A percentile compares a stretch with the other conserved stretches of the same genome.
These are phyloP conservation scores for Skeletonema costatum DNA, from an alignment of 108 stramenopile genomes.

Conservation along the genomic window DNA sequence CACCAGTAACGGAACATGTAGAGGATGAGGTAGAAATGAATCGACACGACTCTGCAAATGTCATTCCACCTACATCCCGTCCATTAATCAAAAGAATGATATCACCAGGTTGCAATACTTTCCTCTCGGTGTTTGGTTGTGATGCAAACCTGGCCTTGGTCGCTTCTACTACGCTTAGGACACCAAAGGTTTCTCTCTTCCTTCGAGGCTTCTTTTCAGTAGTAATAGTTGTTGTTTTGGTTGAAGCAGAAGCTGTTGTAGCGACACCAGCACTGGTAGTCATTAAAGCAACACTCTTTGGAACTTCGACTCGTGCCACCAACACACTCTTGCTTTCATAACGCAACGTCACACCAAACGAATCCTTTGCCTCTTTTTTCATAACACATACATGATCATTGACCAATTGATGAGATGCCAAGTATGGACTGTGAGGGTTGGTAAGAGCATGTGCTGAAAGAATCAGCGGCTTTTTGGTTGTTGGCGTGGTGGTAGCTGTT, in stretches of 20 bases:
- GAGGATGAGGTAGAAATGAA: conserved; percentile 41
- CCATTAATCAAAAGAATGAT: conserved; percentile 71
- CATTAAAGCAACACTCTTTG: neutral
- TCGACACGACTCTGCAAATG: conserved; percentile 59
- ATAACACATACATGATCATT: conserved; percentile 34
- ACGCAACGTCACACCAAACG: conserved; percentile 64
- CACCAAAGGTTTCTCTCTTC: conserved; percentile 59
- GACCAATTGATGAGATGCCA: conserved; percentile 13
- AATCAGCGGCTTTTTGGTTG: conserved; percentile 9
- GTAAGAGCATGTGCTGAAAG: conserved; percentile 21
- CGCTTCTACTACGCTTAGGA: conserved; percentile 61
- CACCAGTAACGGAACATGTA: neutral
- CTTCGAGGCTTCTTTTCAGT: conserved; percentile 17
- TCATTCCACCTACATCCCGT: conserved; percentile 41
- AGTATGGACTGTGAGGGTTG: conserved; percentile 35
- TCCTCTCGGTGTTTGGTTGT: neutral
- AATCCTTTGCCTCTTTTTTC: conserved; percentile 25
- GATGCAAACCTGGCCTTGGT: conserved; percentile 32
- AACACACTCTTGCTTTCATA: conserved; percentile 49
- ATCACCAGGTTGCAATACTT: conserved; percentile 56
- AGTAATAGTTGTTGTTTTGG: neutral
- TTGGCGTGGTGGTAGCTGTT: neutral
- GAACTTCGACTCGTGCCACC: conserved; percentile 31
- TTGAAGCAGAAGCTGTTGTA: neutral
- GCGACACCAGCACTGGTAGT: neutral